Evolutionary conservation across 345 rosid species (phyloP), one percentile per base, ranked within the genome.

Genomic region (Iberis pinnata): DNA sequence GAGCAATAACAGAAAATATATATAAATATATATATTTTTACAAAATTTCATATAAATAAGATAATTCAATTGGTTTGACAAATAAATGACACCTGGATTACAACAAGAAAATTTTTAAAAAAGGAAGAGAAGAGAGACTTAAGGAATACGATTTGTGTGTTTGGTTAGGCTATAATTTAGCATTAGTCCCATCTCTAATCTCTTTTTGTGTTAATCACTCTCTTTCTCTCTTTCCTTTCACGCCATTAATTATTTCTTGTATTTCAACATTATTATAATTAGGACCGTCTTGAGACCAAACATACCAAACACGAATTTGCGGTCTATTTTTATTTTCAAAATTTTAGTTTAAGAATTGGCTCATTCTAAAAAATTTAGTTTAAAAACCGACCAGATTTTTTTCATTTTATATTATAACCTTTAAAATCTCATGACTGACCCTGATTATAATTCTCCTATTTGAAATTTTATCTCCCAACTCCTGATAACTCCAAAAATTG

Each of bases 161-260:
- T 67, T 54, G 72, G 66, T 67, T 60, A 67, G 52, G 61, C 61
- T 67, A 53, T 53, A 67, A 60, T 67, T 60, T 47, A 67, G 71
- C 51, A 67, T 60, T 67, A 67, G 67, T 60, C 72, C 32, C 62
- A 54, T 67, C 58, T 67, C 67, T n/a, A n/a, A n/a, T n/a, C n/a
- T n/a, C n/a, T n/a, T 67, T 60, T 67, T 60, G 67, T 60, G 57
- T 67, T 67, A 67, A 67, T 67, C 67, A 60, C 72, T 67, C 57
- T 67, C 43, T 51, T 51, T 10, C 15, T 38, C 49, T 29, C 33
- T 65, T 43, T 19, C 65, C 65, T 54, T 60, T 41, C 57, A 67
- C 72, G 72, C 72, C 53, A 67, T 33, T 67, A 39, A 31, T 52
- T 45, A 4, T 53, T 20, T 46, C n/a, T n/a, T n/a, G n/a, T 41